Evolutionary conservation across 202 grass and related monocot species (phyloP), one percentile per base, ranked within the genome.

Genomic region (Digitaria exilis): DNA sequence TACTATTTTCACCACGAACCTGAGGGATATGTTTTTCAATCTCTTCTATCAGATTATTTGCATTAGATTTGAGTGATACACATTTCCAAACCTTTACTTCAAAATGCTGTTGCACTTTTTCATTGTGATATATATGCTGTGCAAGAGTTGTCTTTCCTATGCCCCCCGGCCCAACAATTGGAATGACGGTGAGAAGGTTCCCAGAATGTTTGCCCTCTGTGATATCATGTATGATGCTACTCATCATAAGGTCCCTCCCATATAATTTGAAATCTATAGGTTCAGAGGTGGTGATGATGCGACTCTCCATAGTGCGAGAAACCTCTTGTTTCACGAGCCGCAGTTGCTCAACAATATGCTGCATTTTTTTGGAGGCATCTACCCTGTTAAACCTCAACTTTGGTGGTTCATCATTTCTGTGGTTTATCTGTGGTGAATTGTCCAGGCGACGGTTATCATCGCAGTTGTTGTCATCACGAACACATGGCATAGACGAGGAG

Each of bases 121-220:
- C 1, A 70, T 14, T 70, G 6, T 74, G 28, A 52, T 74, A 55
- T n/a, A 74, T 34, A 4, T 74, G 5, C 15, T 74, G 49, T 55
- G 71, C 11, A 21, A 74, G 30, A 24, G 71, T 15, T 37, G 71
- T 74, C 30, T 74, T 55, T 22, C 49, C 49, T 22, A 74, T 74
- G 10, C 71, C 71, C 18, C 71, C 71, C 0, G 10, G 49, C 1
- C 49, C 71, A 35, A 74, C 71, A 55, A 74, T 54, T 1, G 49
- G 49, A 37, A 74, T 52, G 1, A 74, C 30, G 1, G 48, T 55
- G 6, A 74, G 48, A 2, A 22, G 2, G 4, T 74, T 4, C 6
- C 3, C 2, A 15, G 5, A 54, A 54, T 54, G 5, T 34, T 54
- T 14, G 0, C 29, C 19, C 0, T 22, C 1, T 31, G 18, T 73